phyloP scores from a whole-genome alignment of 345 rosid species.

The Hibiscus trionum region DNA sequence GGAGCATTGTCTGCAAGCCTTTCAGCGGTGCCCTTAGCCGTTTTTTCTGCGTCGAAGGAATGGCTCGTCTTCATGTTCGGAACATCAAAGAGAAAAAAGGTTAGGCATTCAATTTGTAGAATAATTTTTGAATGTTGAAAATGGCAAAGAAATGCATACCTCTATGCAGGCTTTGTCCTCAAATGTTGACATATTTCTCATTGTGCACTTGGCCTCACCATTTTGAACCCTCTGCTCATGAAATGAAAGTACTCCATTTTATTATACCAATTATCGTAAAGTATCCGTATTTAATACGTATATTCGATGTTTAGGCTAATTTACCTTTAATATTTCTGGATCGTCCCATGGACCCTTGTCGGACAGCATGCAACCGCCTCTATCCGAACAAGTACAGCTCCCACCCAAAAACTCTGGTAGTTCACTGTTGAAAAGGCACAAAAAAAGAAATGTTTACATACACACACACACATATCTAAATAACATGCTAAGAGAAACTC shows the following conservation, averaged over 20 bases:
- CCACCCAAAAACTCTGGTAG: constrained; percentile 91
- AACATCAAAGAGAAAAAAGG: background rate
- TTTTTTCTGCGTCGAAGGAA: constrained; percentile 9
- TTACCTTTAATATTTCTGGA: constrained; percentile 61
- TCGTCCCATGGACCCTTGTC: constrained; percentile 98
- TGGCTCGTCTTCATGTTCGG: constrained; percentile 19
- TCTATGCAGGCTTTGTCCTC: constrained; percentile 34
- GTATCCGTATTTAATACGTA: background rate
- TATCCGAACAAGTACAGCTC: constrained; percentile 66
- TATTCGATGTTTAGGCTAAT: background rate
- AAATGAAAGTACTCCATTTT: background rate
- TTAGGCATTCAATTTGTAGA: background rate
- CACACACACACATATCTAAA: too few species aligned
- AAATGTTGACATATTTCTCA: constrained; percentile 33
- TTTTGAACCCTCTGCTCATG: constrained; percentile 51
- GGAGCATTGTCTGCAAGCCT: constrained; percentile 1
- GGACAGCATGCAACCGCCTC: constrained; percentile 89
- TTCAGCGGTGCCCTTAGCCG: background rate
- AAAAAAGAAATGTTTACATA: too few species aligned
- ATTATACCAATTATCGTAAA: background rate
- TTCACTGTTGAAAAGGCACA: constrained; percentile 38
- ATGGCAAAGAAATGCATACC: constrained; percentile 18
- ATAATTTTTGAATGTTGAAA: background rate
- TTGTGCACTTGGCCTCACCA: constrained; percentile 55
- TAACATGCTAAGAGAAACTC: background rate